Base-by-base conservation (phyloP, 208 protist genomes). In the Herpetomonas tarakana region DNA sequence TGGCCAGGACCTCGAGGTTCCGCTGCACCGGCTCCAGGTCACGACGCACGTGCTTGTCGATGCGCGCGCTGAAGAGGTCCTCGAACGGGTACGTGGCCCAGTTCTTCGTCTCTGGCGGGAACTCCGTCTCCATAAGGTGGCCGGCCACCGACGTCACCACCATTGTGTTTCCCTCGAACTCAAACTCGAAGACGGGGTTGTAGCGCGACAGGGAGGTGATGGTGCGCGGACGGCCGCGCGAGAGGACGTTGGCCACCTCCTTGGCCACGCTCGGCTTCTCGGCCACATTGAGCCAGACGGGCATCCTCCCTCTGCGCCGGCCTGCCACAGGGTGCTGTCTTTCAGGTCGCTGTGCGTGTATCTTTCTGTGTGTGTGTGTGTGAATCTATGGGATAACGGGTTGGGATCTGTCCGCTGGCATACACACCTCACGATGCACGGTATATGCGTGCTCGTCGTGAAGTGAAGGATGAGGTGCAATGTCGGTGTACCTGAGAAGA, bases 101-200 rank as follows among this genome's bases (percentile, higher is more conserved):
- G 39, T 67, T 86, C 30, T 76, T 81, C 25, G 92, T 91, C 38
- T 81, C 22, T 9, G 62, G 61, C 1, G 76, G 75, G 62, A 98
- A 98, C 56, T 98, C 89, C 6, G 85, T 62, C 31, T 93, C 88
- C 87, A 98, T 98, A 14, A 99, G 53, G 74, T 99, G 98, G 2
- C 98, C 98, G 1, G 77, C 68, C 6, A 99, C 98, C 21, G 97
- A 98, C 12, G 98, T 99, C 19, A 99, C 83, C 21, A 93, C 58
- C 91, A 99, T 97, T 24, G 49, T 82, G 25, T 79, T 88, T 16
- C 78, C 78, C 21, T 87, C 71, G 41, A 84, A 88, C 28, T 35
- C 60, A 61, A 94, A 94, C 59, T 89, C 76, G 65, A 88, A 93
- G 16, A 94, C 84, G 0, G 87, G 90, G 51, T 94, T 92, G 70